Evolutionary conservation across 306 rosid species (phyloP), one percentile per base, ranked within the genome.

Genomic region (Hippophae rhamnoides): DNA sequence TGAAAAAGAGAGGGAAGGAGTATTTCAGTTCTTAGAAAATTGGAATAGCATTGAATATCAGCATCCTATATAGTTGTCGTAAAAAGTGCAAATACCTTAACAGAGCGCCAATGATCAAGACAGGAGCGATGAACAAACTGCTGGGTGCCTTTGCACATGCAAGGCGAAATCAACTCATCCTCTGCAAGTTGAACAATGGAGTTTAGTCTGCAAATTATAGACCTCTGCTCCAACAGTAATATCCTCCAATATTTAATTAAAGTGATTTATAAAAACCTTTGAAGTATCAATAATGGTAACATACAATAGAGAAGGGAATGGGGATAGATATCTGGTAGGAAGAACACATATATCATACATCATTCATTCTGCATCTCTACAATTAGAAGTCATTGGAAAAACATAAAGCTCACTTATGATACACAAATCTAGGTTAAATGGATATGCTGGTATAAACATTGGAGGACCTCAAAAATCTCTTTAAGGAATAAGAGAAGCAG

Each of bases 61-160:
- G 13, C 61, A 64, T 40, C 8, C 1, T 14, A 6, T 52, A 42
- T 43, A 63, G 13, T 53, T 10, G 42, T 47, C 2, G 38, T 54
- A 47, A 52, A 13, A 50, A 52, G 51, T 57, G 66, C 57, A 56
- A 55, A 62, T 70, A 84, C 99, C 86, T 88, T 93, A 46, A 93
- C 85, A 6, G 99, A 93, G 71, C 97, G 97, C 99, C 99, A 93
- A 76, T 93, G 99, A 74, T 93, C 99, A 71, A 93, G 99, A 69
- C 99, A 93, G 14, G 87, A 80, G 49, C 90, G 96, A 69, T 93
- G 99, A 65, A 93, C 99, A 82, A 93, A 93, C 75, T 93, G 99
- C 75, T 93, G 99, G 43, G 99, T 93, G 68, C 99, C 99, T 79
- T 93, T 93, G 87, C 99, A 93, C 94, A 84, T 82, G 87, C 99